Evolutionary conservation across 768 basidiomycete genomes (phyloP), one percentile per base, ranked within the genome.

Genomic region (Suillus plorans): DNA sequence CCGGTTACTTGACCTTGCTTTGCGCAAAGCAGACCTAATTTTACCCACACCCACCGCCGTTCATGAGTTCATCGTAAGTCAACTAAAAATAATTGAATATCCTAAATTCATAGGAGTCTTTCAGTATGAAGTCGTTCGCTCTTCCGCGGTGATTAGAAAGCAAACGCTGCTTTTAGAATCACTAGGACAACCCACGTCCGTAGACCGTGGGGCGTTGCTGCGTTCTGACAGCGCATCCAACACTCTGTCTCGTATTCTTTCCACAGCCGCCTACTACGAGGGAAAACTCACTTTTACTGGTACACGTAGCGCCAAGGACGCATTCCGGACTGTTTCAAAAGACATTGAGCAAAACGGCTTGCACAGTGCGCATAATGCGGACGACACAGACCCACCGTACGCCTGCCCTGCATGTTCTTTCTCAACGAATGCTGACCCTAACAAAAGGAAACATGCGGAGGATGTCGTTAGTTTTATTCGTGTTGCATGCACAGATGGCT

Each of bases 101-200:
- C 1, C 8, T 37, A 62, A 42, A 34, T 39, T 45, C 59, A 63
- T 65, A 47, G 55, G 37, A 39, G 25, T 22, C 52, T 41, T 37
- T n/a, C 12, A 90, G 88, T 90, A 91, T 66, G 88, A 91, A 67
- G 78, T 90, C 22, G 83, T 89, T 25, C 83, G 88, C 22, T 86
- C 86, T 6, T 79, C 84, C 5, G 67, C 78, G 3, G 73, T 79
- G 44, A 71, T 90, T 39, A 79, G 78, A 60, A 85, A 82, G 64
- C 86, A 89, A 66, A 64, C 70, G 37, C 68, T 67, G 0, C 72
- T 87, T 31, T 72, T 89, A 36, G 78, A 82, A 53, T 72, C 77
- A 12, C 69, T 87, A 2, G 76, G 60, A 9, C 69, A 67, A 18
- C 63, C 77, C 10, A 63, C 76, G 7, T 72, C 80, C 5, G 67